Base-by-base conservation (phyloP, 2,329 filamentous ascomycete genomes). In the Colletotrichum gigasporum region DNA sequence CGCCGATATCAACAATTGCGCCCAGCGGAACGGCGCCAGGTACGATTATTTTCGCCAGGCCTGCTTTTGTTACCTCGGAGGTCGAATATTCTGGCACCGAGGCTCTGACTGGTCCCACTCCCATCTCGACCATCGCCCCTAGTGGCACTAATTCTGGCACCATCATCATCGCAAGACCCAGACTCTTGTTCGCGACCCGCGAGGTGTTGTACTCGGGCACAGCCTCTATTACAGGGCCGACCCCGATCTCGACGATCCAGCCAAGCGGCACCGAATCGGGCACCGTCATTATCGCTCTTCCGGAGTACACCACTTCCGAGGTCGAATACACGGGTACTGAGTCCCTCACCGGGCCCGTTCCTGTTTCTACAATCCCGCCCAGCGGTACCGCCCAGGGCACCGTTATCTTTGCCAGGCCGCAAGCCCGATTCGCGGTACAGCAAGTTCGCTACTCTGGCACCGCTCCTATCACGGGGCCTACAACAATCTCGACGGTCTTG, bases 241-340 rank as follows among this genome's bases (percentile, higher is more conserved):
- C 45, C 6, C 24, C 28, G 5, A 8, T 50, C 6, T 50, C 45
- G n/a, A 59, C 61, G 14, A 44, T 54, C 8, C 37, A 39, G 5
- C 54, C 47, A 34, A 56, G 39, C 26, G 45, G 51, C 2, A 53
- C 66, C 11, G 34, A 9, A 4, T 45, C 63, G 14, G 62, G 65
- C 2, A 54, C 42, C 8, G 51, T 63, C 12, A 32, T 66, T 14
- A 16, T 64, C 5, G 44, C 51, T 5, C 24, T 35, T 3, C 55
- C 64, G 5, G 58, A 28, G 7, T 62, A 57, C 41, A 24, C 58
- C 10, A 67, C 63, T 2, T 42, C 64, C 10, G 51, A 51, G 26
- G 41, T 24, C 5, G 56, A 52, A 37, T 30, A 45, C 20, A 58
- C 42, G 0, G 60, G 50, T 5, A 37, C 22, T 8, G 32, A 26